Conservation (phyloP, 1,284 basidiomycete species). For the Boletus semigastroideus region DNA sequence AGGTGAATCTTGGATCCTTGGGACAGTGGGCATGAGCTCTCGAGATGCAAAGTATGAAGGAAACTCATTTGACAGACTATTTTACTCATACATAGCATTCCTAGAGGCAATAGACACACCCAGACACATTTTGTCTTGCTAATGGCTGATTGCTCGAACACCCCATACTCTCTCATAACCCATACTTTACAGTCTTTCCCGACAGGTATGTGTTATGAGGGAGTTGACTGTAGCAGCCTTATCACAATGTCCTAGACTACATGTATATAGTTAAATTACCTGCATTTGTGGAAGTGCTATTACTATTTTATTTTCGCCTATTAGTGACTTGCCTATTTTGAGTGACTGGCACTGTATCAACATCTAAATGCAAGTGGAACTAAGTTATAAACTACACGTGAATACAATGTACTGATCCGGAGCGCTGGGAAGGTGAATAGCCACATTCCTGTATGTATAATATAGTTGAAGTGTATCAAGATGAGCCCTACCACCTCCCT, state of each 20-base stretch:
- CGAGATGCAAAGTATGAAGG: too few relatives aligned
- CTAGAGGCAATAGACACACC: too few relatives aligned
- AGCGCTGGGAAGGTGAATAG: slow-evolving; percentile 2
- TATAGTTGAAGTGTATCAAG: background rate
- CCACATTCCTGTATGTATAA: slow-evolving; percentile 19
- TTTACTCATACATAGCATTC: too few relatives aligned
- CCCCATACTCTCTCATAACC: too few relatives aligned
- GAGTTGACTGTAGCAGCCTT: too few relatives aligned
- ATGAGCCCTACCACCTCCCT: slow-evolving; percentile 38
- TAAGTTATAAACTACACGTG: slow-evolving; percentile 24
- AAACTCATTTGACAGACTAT: too few relatives aligned
- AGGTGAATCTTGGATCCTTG: too few relatives aligned
- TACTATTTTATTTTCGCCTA: background rate
- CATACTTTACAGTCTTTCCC: too few relatives aligned
- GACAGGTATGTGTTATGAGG: too few relatives aligned
- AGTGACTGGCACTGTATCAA: background rate
- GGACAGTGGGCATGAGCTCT: too few relatives aligned
- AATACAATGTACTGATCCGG: slow-evolving; percentile 15
- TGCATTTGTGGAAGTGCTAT: background rate
- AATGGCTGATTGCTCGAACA: too few relatives aligned
- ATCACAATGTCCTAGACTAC: background rate
- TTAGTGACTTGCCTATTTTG: background rate
- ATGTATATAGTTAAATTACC: background rate
- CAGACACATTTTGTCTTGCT: too few relatives aligned
- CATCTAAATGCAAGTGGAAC: slow-evolving; percentile 14